Evolutionary conservation across 2,329 filamentous ascomycete species (phyloP), one percentile per base, ranked within the genome.

Genomic region (Sporothrix humicola): DNA sequence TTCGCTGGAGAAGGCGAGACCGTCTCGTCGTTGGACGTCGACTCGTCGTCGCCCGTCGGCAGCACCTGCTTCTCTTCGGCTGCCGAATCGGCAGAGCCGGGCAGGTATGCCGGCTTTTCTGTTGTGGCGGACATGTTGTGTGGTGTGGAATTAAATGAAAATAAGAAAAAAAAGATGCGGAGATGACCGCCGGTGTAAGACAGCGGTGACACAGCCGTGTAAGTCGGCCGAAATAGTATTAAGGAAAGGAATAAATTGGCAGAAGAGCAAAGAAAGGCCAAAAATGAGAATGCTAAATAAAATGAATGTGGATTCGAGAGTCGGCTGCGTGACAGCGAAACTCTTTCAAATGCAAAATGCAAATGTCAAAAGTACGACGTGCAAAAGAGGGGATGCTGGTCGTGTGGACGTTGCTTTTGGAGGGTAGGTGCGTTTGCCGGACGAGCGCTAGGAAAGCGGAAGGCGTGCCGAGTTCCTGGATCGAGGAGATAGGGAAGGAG

Each of bases 21-120:
- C 15, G 15, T n/a, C 7, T 20, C 69, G 4, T 54, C 66, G 66
- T 54, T 58, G 66, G 54, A 54, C 26, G 26, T 69, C 10, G 37
- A 71, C 20, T 46, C 26, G 9, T 68, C 50, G 46, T 66, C 66
- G 37, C 50, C 9, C 13, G 17, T 15, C 15, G 74, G 61, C 23
- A 74, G 37, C 3, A 6, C 73, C 48, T 48, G 70, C 31, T 76
- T 76, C 58, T 76, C 75, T n/a, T 76, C 74, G 20, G 12, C 23
- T 1, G 5, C 23, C 2, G 52, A 50, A 15, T 73, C 69, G 31
- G 71, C 72, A 23, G 69, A 58, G 46, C 59, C 59, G 42, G 59
- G 59, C 2, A 69, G 31, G 2, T 31, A 48, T 23, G 73, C n/a
- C 5, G 59, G 69, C 13, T 69, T 63, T 15, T 73, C 74, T 23